Evolutionary conservation across 140 eudicot genomes (phyloP).

Genomic region (Senecio squalidus): DNA sequence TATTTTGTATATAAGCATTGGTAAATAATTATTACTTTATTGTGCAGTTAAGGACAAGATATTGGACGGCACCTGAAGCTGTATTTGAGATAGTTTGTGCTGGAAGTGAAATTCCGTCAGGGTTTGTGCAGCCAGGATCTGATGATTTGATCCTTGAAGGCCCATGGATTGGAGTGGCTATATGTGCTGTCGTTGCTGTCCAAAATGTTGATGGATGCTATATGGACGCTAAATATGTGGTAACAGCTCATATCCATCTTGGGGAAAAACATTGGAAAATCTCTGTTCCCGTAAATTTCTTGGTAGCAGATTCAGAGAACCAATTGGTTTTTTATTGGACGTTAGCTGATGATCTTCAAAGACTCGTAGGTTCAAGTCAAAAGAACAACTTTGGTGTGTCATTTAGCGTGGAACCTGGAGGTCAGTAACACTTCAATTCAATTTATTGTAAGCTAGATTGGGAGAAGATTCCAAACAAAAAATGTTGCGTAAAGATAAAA

Average conservation of each 20-base stretch:
- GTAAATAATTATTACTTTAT: background rate
- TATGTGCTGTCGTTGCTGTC: constrained; percentile 10
- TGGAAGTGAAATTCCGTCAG: constrained; percentile 9
- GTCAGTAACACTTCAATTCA: background rate
- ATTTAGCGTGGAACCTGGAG: constrained; percentile 2
- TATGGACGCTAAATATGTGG: constrained; percentile 6
- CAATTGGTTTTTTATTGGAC: constrained; percentile 18
- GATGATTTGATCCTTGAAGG: background rate
- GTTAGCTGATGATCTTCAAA: background rate
- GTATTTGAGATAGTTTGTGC: constrained; percentile 19
- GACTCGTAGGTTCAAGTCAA: background rate
- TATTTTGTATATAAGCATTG: background rate
- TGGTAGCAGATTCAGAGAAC: constrained; percentile 4
- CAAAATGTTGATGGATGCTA: constrained; percentile 9
- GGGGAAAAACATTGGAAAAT: constrained; percentile 1
- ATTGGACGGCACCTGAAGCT: constrained; percentile 11
- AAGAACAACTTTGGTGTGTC: background rate
- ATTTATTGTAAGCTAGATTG: no score
- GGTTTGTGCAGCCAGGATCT: background rate
- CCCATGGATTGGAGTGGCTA: constrained; percentile 16
- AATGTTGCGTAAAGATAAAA: no score
- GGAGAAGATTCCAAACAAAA: no score
- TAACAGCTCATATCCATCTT: constrained; percentile 15
- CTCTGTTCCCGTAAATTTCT: constrained; percentile 4
- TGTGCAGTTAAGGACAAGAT: background rate